Evolutionary conservation across 163 green algal genomes (phyloP).

Genomic region (Chlamydomonas reinhardtii): DNA sequence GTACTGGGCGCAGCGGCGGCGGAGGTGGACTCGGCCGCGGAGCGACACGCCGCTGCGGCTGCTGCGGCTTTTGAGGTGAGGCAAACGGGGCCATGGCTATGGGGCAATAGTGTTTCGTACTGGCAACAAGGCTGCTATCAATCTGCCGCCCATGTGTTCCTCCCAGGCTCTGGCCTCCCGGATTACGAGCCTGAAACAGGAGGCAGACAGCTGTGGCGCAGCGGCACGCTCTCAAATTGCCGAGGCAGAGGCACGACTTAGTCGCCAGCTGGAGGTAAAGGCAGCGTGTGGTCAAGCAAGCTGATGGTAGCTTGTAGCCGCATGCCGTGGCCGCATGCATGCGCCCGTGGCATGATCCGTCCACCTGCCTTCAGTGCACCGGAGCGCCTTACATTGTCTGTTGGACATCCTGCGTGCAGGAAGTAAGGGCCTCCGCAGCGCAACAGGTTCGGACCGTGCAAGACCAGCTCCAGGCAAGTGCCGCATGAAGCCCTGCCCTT

Average conservation of each 20-base stretch:
- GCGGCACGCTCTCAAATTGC: not conserved
- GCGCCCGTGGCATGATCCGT: no score
- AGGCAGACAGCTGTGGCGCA: not conserved
- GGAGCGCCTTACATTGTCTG: no score
- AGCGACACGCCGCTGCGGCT: conserved; percentile 6
- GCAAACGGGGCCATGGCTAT: not conserved
- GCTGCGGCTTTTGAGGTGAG: conserved; percentile 17
- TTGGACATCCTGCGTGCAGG: not conserved
- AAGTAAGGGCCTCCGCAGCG: not conserved
- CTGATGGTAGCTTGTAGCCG: no score
- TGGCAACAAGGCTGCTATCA: no score
- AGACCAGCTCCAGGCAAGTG: conserved; percentile 33
- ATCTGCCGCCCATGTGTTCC: not conserved
- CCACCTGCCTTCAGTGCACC: no score
- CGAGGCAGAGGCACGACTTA: not conserved
- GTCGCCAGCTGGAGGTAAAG: not conserved
- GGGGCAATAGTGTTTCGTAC: no score
- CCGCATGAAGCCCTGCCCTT: no score
- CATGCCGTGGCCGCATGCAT: no score
- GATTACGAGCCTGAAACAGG: not conserved
- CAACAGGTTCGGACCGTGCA: not conserved
- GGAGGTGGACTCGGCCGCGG: not conserved
- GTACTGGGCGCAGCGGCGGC: not conserved
- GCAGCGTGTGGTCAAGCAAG: no score
- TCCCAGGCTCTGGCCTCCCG: not conserved